Conservation (phyloP, 2,329 filamentous ascomycete species). For the Penicillium sp. region DNA sequence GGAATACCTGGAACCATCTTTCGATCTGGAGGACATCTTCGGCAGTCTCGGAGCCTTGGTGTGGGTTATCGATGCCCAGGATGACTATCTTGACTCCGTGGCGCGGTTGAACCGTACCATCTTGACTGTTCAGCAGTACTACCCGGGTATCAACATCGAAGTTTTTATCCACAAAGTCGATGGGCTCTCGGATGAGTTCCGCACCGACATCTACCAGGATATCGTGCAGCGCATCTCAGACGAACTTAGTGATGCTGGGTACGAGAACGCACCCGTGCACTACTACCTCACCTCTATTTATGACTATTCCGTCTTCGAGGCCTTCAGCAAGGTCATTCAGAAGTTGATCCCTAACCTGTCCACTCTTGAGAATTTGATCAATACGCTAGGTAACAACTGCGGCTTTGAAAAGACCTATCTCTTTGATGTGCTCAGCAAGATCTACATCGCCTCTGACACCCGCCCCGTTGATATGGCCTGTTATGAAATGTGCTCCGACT, state of each 20-base stretch:
- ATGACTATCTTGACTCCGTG: conserved; percentile 94
- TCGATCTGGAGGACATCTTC: conserved; percentile 92
- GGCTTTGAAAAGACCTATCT: conserved; percentile 97
- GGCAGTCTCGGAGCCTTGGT: conserved; percentile 91
- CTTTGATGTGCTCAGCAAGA: conserved; percentile 96
- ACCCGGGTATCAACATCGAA: conserved; percentile 93
- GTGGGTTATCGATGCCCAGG: conserved; percentile 98
- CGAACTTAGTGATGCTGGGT: conserved; percentile 87
- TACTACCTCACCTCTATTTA: conserved; percentile 98
- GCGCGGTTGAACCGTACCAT: conserved; percentile 85
- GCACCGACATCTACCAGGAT: conserved; percentile 92
- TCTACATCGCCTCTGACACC: conserved; percentile 96
- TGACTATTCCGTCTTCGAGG: conserved; percentile 97
- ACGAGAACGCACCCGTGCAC: conserved; percentile 89
- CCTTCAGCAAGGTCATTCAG: conserved; percentile 97
- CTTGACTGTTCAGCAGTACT: conserved; percentile 80
- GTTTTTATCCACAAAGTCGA: conserved; percentile 99
- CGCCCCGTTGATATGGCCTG: conserved; percentile 90
- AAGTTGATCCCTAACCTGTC: conserved; percentile 93
- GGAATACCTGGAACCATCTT: conserved; percentile 84
- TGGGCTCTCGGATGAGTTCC: conserved; percentile 94
- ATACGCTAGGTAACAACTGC: conserved; percentile 88
- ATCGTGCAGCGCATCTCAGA: conserved; percentile 96
- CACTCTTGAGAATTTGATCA: conserved; percentile 89
- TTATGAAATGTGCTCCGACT: conserved; percentile 98